phyloP scores from a whole-genome alignment of 768 basidiomycete genomes.

The Sistotremastrum niveocremeum region DNA sequence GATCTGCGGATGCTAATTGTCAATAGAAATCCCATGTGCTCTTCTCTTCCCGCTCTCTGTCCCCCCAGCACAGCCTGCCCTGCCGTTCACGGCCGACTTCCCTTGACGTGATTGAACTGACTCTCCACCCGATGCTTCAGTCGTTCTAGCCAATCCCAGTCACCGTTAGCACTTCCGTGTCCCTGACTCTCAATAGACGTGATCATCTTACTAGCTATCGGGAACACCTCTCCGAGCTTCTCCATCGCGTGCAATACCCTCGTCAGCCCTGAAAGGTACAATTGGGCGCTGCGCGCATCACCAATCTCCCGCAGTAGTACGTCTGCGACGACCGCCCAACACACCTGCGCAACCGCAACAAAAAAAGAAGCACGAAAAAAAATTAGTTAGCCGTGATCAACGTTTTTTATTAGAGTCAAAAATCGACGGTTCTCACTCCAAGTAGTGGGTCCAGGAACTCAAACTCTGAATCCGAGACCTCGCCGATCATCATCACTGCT shows the following conservation, averaged over 20 bases:
- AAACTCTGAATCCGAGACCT: conserved; percentile 50
- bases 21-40: background rate
- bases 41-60: background rate
- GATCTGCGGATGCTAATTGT: no score
- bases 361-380: conserved; percentile 3
- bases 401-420: no score
- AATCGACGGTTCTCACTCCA: conserved; percentile 27
- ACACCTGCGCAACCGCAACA: conserved; percentile 30
- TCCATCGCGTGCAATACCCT: no score
- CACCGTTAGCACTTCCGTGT: no score
- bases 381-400: background rate
- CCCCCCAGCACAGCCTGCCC: no score
- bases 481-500: conserved; percentile 46
- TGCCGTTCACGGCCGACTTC: no score
- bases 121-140: background rate
- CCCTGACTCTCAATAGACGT: no score
- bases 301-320: conserved; percentile 51
- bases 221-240: no score
- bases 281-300: no score
- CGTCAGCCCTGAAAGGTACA: no score
- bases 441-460: conserved; percentile 67
- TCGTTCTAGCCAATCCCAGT: no score
- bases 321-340: conserved; percentile 60
- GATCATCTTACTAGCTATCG: no score
- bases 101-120: background rate